Base-by-base conservation (phyloP, 352 stramenopile genomes). In the Phytopythium mirpurense region DNA sequence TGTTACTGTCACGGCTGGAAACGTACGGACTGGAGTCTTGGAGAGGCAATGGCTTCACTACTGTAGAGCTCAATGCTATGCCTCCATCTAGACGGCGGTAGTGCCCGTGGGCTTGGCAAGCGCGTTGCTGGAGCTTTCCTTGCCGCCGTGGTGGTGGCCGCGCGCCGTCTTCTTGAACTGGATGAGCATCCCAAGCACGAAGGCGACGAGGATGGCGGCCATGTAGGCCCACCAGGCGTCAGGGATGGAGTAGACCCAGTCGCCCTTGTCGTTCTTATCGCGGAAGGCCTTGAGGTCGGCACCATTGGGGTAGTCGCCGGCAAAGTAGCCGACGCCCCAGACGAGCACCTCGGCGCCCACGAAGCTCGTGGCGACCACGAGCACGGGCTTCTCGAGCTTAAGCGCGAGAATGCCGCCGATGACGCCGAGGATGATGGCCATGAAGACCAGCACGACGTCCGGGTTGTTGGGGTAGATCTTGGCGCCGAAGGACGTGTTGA, bases 201-300 rank as follows among this genome's bases (percentile, higher is more conserved):
- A 88, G 29, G 83, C 57, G 40, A 74, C 63, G 9, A 83, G 5
- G 31, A 72, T 86, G 3, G 66, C 78, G 5, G 62, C 72, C 50
- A 94, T 38, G 58, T 94, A 94, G 15, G 45, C 76, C 82, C 79
- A 94, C 79, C 83, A 92, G 7, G 73, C 76, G 23, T 63, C 64
- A 9, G 77, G 77, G 35, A 94, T 78, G 9, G 67, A 59, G 59
- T 92, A 93, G 14, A 78, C 56, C 60, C 65, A 87, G 12, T 77
- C 51, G 35, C 71, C 74, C 4, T 76, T 57, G 19, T 48, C 57
- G 19, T 69, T 64, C 36, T 61, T 62, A 3, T n/a, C 43, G 48
- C 68, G 59, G 44, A 86, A 83, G 32, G 74, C 57, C 35, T 74
- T 68, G 21, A 90, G 64, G 45, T 79, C 62, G 16, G 69, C 72